Evolutionary conservation across 179 eudicot genomes (phyloP).

Genomic region (Patellifolia procumbens): DNA sequence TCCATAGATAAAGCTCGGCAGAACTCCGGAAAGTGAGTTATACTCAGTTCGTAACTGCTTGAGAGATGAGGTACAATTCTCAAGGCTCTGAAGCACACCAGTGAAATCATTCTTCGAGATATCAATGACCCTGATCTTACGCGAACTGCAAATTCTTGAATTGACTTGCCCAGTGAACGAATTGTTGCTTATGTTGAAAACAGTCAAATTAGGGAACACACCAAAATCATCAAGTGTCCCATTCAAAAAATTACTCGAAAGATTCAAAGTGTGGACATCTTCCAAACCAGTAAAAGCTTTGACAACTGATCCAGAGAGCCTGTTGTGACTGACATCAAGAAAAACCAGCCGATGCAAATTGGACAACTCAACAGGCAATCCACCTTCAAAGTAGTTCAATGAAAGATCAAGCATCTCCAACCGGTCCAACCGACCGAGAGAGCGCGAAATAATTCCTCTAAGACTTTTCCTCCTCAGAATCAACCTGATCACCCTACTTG

Average conservation of each 20-base stretch:
- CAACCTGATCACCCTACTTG: slow-evolving; percentile 53
- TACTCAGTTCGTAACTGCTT: slow-evolving; percentile 51
- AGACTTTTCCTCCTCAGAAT: slow-evolving; percentile 50
- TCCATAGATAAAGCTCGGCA: slow-evolving; percentile 61
- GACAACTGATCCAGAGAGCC: slow-evolving; percentile 46
- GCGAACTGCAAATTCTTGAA: slow-evolving; percentile 53
- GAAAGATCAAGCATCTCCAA: slow-evolving; percentile 74
- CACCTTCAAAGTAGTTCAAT: slow-evolving; percentile 58
- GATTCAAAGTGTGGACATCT: slow-evolving; percentile 44
- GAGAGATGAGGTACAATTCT: slow-evolving; percentile 58
- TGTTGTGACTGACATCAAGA: slow-evolving; percentile 73
- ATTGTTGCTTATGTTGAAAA: slow-evolving; percentile 73
- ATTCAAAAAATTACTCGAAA: slow-evolving; percentile 66
- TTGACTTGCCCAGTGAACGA: slow-evolving; percentile 54
- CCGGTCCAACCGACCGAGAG: slow-evolving; percentile 51
- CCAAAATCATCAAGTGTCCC: slow-evolving; percentile 53
- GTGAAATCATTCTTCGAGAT: slow-evolving; percentile 61
- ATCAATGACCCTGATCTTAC: slow-evolving; percentile 59
- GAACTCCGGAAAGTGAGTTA: slow-evolving; percentile 61
- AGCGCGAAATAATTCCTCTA: slow-evolving; percentile 54
- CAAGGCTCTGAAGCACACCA: slow-evolving; percentile 60
- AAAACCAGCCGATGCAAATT: slow-evolving; percentile 51
- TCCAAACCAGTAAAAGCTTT: slow-evolving; percentile 45
- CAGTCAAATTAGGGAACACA: slow-evolving; percentile 53
- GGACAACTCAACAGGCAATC: slow-evolving; percentile 53